Percentiles rank a stretch among this genome's conserved stretches.
Conservation (phyloP, 2,329 filamentous ascomycete genomes). For the Nemania diffusa region DNA sequence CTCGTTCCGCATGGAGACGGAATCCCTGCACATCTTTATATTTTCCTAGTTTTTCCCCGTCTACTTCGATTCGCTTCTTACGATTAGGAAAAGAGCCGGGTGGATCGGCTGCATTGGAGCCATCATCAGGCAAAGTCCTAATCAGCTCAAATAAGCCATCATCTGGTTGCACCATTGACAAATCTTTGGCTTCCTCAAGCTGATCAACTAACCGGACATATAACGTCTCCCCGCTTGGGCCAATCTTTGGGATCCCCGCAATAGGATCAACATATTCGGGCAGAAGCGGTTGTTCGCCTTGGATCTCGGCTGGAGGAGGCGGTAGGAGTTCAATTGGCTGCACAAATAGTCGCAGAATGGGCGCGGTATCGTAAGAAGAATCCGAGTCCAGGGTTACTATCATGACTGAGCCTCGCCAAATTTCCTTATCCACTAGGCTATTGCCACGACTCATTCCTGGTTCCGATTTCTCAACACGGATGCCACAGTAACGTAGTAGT, state of each 20-base stretch:
- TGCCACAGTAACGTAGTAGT: conserved; percentile 87
- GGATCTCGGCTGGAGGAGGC: conserved; percentile 76
- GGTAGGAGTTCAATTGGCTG: conserved; percentile 86
- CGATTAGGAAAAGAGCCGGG: conserved; percentile 65
- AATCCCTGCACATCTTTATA: conserved; percentile 86
- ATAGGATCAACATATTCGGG: conserved; percentile 90
- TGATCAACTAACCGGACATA: conserved; percentile 92
- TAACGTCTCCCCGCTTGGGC: conserved; percentile 83
- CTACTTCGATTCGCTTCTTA: conserved; percentile 64
- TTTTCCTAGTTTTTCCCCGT: conserved; percentile 84
- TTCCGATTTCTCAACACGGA: conserved; percentile 70
- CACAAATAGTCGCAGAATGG: conserved; percentile 83
- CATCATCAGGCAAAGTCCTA: conserved; percentile 62
- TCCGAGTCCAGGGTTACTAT: conserved; percentile 89
- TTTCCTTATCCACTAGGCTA: conserved; percentile 68
- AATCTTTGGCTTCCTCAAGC: conserved; percentile 78
- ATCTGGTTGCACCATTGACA: conserved; percentile 83
- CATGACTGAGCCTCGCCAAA: conserved; percentile 95
- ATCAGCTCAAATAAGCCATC: conserved; percentile 82
- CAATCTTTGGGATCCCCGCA: conserved; percentile 86
- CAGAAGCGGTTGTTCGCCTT: conserved; percentile 71
- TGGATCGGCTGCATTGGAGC: conserved; percentile 58
- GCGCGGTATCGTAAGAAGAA: conserved; percentile 83
- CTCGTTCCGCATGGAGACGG: conserved; percentile 84
- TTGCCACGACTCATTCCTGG: conserved; percentile 52